Conservation (phyloP, 306 rosid genomes). For the Echinosophora koreensis region DNA sequence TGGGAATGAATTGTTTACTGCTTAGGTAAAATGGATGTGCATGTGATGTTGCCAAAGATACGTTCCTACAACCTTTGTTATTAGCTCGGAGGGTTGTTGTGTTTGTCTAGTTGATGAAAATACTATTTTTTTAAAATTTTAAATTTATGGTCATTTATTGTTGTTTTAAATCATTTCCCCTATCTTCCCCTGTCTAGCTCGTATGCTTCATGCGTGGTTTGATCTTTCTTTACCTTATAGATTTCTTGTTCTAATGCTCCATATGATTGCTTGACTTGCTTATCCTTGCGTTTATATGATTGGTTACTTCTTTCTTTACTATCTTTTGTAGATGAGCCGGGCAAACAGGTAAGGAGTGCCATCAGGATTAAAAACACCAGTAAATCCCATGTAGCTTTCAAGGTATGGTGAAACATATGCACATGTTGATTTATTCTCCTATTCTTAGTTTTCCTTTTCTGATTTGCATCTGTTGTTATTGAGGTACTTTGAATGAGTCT, state of each 20-base stretch:
- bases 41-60: constrained; percentile 15
- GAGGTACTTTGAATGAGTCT: constrained; percentile 10
- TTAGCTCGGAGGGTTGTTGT: background rate
- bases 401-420: constrained; percentile 61
- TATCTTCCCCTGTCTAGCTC: background rate
- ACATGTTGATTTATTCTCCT: constrained; percentile 5
- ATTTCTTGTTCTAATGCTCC: background rate
- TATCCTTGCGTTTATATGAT: constrained; percentile 16
- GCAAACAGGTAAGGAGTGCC: constrained; percentile 97
- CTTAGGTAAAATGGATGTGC: background rate
- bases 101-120: background rate
- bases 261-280: constrained; percentile 20
- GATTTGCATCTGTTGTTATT: constrained; percentile 20
- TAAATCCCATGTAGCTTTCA: constrained; percentile 91
- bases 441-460: constrained; percentile 20
- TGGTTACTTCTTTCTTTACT: constrained; percentile 3
- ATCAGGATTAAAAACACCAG: constrained; percentile 89
- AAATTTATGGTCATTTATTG: background rate
- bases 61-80: background rate
- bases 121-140: background rate
- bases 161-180: background rate
- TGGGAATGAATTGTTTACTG: background rate
- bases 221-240: background rate
- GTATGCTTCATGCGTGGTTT: background rate
- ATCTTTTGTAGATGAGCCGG: constrained; percentile 82